These are phyloP conservation scores for Botrytis deweyae DNA, from an alignment of 2,329 filamentous ascomycete species.

Conservation along the genomic window DNA sequence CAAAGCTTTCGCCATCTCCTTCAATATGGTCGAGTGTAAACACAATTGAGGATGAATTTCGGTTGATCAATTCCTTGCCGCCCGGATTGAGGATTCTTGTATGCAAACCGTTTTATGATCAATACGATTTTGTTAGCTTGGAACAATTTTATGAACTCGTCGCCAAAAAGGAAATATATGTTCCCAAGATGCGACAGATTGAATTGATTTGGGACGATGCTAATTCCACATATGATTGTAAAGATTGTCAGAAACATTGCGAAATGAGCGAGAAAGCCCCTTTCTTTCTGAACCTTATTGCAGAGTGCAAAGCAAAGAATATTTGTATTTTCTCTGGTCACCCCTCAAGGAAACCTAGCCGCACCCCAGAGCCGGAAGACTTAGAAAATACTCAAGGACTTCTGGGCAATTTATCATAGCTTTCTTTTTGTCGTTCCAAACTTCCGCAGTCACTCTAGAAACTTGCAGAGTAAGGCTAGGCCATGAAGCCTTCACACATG, in stretches of 20 bases:
- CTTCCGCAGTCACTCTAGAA: background rate
- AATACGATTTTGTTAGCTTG: background rate
- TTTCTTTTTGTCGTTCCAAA: background rate
- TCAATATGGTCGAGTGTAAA: background rate
- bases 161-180: background rate
- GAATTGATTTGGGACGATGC: background rate
- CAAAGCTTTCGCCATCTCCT: background rate
- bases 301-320: background rate
- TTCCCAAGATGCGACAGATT: background rate
- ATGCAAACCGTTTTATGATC: background rate
- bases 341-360: background rate
- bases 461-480: background rate
- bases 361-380: background rate
- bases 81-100: background rate
- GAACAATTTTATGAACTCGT: background rate
- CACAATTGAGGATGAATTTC: background rate
- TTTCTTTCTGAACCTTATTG: background rate
- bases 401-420: background rate
- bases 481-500: background rate
- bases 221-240: background rate
- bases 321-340: background rate
- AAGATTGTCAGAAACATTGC: background rate
- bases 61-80: background rate
- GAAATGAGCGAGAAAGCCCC: background rate
- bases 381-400: background rate